Evolutionary conservation across 179 eudicot genomes (phyloP).

Genomic region (Spergularia azorica): DNA sequence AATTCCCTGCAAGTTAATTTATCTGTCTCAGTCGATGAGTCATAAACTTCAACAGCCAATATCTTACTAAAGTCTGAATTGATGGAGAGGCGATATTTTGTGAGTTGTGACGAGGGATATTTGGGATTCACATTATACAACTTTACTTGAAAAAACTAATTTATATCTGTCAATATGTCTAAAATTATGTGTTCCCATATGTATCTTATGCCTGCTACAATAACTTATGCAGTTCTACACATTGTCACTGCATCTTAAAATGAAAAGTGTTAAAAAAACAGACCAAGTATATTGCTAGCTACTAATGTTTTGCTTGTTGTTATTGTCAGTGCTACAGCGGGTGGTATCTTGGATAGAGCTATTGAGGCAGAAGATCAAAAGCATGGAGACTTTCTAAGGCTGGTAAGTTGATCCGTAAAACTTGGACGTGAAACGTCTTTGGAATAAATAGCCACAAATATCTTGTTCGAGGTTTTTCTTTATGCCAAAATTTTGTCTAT

Average conservation of each 20-base stretch:
- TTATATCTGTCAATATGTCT: too few relatives aligned
- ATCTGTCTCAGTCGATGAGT: too few relatives aligned
- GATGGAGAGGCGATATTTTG: too few relatives aligned
- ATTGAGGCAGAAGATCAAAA: conserved; percentile 93
- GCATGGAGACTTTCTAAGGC: conserved; percentile 90
- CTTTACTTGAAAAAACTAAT: too few relatives aligned
- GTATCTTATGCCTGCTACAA: not conserved
- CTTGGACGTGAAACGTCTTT: not conserved
- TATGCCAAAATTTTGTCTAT: not conserved
- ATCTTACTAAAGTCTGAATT: too few relatives aligned
- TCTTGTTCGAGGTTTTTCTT: not conserved
- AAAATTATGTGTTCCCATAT: not conserved
- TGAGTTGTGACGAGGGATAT: too few relatives aligned
- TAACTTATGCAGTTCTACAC: not conserved
- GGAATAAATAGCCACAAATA: not conserved
- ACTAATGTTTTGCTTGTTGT: not conserved
- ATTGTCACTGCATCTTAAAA: not conserved
- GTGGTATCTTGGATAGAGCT: conserved; percentile 94
- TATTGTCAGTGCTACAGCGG: conserved; percentile 77
- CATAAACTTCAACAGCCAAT: too few relatives aligned
- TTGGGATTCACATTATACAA: too few relatives aligned
- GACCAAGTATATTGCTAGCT: not conserved
- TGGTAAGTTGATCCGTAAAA: conserved; percentile 44
- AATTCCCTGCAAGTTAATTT: too few relatives aligned
- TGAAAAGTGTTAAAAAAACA: not conserved